Conservation (phyloP, 371 early-diverging fungal species). For the Mortierella sp. region DNA sequence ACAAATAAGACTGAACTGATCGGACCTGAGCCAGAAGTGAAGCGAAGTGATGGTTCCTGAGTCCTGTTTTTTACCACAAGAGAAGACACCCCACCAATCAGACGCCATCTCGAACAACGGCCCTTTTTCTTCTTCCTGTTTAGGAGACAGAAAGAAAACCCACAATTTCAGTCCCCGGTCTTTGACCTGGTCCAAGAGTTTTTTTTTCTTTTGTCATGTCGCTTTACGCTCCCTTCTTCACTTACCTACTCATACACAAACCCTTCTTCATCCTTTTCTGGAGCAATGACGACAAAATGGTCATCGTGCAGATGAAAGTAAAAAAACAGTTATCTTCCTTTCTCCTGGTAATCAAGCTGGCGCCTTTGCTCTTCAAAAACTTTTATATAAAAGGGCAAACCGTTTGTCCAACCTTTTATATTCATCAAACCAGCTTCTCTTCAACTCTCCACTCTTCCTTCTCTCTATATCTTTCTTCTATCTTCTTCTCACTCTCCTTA, state of each 20-base stretch:
- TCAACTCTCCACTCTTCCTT: not conserved
- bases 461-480: not conserved
- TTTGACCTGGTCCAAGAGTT: constrained; percentile 1
- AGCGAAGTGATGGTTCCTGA: not conserved
- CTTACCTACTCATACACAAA: not conserved
- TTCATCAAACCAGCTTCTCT: not conserved
- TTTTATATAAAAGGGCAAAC: not conserved
- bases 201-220: too few species aligned
- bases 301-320: not conserved
- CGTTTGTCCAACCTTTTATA: not conserved
- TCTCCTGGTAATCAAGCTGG: not conserved
- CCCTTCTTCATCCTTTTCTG: not conserved
- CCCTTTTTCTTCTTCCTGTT: not conserved
- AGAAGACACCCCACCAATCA: not conserved
- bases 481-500: not conserved
- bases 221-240: not conserved
- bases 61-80: not conserved
- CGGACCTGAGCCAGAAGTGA: not conserved
- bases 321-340: not conserved
- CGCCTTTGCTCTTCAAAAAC: not conserved
- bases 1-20: not conserved
- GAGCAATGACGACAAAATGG: not conserved
- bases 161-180: constrained; percentile 4
- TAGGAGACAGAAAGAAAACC: not conserved
- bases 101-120: not conserved